phyloP scores from a whole-genome alignment of 345 rosid genomes.

The Rhodamnia argentea region DNA sequence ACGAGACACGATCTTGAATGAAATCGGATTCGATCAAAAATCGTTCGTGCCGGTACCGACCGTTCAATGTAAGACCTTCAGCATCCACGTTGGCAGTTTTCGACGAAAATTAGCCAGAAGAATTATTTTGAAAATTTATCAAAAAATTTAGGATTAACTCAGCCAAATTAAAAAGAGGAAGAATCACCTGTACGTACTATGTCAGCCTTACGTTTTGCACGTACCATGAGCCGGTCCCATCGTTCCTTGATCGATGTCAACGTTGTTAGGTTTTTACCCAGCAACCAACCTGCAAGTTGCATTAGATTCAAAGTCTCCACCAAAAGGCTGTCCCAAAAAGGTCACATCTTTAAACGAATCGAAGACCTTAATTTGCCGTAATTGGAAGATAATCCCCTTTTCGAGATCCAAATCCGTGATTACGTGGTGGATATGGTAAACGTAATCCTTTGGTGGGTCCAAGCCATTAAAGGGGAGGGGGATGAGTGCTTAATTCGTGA shows the following conservation, averaged over 20 bases:
- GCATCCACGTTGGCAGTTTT: accelerated
- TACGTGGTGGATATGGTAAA: not conserved
- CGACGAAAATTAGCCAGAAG: not conserved
- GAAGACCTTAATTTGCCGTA: not conserved
- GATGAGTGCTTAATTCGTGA: not conserved
- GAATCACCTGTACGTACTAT: not conserved
- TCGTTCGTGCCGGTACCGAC: no score
- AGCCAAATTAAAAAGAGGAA: accelerated
- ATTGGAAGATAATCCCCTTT: not conserved
- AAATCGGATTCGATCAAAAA: not conserved
- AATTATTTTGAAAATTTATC: not conserved
- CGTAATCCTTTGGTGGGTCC: not conserved
- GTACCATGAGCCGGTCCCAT: not conserved
- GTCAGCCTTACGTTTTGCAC: not conserved
- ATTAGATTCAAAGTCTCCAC: not conserved
- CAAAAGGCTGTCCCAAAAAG: not conserved
- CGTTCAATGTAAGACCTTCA: accelerated
- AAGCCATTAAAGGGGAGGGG: not conserved
- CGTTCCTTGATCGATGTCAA: not conserved
- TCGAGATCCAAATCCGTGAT: not conserved
- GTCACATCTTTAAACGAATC: not conserved
- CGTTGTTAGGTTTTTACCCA: not conserved
- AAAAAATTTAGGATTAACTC: accelerated
- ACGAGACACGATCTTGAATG: accelerated
- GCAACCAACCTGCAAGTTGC: not conserved